These are phyloP conservation scores for Dipteronia sinensis DNA, from an alignment of 345 rosid genomes.

Conservation along the genomic window DNA sequence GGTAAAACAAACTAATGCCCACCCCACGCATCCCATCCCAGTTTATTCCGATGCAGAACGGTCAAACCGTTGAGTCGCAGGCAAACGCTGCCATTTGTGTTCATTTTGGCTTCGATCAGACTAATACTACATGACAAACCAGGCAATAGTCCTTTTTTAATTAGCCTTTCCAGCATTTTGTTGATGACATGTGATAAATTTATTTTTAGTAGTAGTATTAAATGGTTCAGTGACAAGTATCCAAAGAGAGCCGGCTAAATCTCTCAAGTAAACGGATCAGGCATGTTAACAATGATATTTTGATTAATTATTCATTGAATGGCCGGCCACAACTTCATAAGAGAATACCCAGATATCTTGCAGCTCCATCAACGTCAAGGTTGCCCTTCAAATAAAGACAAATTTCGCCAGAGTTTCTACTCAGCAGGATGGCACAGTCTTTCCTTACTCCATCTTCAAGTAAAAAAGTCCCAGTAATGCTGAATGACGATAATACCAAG, in stretches of 20 bases:
- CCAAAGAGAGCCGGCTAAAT: background rate
- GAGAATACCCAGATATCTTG: background rate
- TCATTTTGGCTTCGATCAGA: background rate
- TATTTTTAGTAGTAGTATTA: too few relatives aligned
- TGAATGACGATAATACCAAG: background rate
- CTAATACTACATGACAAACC: background rate
- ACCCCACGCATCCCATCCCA: background rate
- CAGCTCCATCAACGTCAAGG: constrained; percentile 7
- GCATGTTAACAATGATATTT: too few relatives aligned
- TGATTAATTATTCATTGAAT: too few relatives aligned
- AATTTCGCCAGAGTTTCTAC: constrained; percentile 1
- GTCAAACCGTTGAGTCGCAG: background rate
- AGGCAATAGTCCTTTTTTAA: background rate
- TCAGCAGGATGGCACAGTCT: constrained; percentile 3
- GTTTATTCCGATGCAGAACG: background rate
- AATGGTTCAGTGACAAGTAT: background rate
- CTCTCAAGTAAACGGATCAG: background rate
- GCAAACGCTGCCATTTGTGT: background rate
- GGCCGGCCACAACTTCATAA: constrained; percentile 18
- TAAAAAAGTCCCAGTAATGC: background rate
- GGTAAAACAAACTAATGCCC: too few relatives aligned
- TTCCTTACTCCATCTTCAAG: constrained; percentile 7
- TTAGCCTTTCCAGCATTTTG: background rate
- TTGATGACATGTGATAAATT: background rate
- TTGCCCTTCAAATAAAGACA: constrained; percentile 8